Conservation (phyloP, 441 rosid genomes). For the Populus hybrid region DNA sequence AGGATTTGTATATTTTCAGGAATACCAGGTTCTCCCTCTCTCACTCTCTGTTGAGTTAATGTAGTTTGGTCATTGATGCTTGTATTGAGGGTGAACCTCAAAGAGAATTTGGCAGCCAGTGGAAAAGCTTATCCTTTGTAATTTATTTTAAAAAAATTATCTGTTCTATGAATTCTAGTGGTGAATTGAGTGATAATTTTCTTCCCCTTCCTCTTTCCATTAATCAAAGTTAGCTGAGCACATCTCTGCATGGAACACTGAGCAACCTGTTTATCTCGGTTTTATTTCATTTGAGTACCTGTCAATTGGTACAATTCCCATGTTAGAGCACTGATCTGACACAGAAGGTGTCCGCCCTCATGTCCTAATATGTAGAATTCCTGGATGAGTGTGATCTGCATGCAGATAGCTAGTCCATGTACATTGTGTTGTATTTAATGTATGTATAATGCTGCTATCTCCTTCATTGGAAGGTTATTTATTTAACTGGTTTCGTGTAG, state of each 20-base stretch:
- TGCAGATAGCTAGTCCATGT: not conserved
- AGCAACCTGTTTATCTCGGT: not conserved
- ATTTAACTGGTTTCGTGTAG: constrained; percentile 3
- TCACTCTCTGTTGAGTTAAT: not conserved
- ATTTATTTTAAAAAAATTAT: not conserved
- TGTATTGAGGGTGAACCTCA: not conserved
- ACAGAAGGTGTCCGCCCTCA: not conserved
- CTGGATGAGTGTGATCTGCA: not conserved
- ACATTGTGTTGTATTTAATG: not conserved
- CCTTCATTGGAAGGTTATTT: not conserved
- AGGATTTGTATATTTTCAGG: constrained; percentile 96
- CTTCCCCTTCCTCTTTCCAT: not conserved
- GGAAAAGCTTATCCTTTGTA: not conserved
- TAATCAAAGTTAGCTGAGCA: not conserved
- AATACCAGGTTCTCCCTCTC: constrained; percentile 69
- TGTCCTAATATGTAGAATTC: not conserved
- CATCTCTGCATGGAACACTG: not conserved
- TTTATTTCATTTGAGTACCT: not conserved
- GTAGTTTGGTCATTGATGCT: not conserved
- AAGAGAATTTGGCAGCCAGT: not conserved
- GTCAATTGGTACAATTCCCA: not conserved
- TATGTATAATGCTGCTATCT: not conserved
- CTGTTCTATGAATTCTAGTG: not conserved
- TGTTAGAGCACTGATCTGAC: not conserved
- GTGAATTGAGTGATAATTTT: not conserved